Evolutionary conservation across 116 monocot genomes (phyloP), one percentile per base, ranked within the genome.

Genomic region (Cymodocea nodosa): DNA sequence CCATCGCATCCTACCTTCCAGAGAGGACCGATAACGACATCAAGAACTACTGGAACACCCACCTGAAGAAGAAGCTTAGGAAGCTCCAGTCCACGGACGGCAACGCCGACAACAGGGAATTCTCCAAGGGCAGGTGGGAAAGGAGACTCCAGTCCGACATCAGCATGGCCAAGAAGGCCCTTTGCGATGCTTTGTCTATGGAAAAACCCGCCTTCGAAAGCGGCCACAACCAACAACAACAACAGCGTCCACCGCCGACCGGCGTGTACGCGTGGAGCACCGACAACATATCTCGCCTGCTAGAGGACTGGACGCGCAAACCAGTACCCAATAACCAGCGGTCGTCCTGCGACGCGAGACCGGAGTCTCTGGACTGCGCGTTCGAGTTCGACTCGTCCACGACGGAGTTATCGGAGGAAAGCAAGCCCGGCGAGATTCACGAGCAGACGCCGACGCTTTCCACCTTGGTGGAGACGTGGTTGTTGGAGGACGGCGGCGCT

Each of bases 41-140:
- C 74, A 94, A 94, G 81, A 94, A 94, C 77, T 87, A 89, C 75
- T 94, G 89, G 87, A 94, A 93, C 85, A 93, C 92, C 4, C 92
- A 92, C 35, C 81, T 92, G 20, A 83, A 89, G 77, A 87, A 85
- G 74, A 89, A 93, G 80, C 75, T 86, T 19, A 80, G 60, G 64
- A 79, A 68, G 55, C 20, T 67, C 8, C 59, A 79, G n/a, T 6
- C 6, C 25, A 24, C 7, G 24, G 71, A 35, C 19, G 71, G 25
- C 20, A 50, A 22, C 6, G 16, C 15, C 10, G 36, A n/a, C 22
- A 37, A 57, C 16, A 69, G 64, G 22, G 40, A 78, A 34, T 58
- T 74, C 52, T 69, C 75, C 15, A 94, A 87, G 62, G 94, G 89
- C 10, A 89, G 86, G 70, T 94, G 94, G 94, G 94, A 94, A 73